A percentile compares a stretch with the other conserved stretches of the same genome.
These are phyloP conservation scores for Centella asiatica DNA, from an alignment of 129 eudicot species.

Conservation along the genomic window DNA sequence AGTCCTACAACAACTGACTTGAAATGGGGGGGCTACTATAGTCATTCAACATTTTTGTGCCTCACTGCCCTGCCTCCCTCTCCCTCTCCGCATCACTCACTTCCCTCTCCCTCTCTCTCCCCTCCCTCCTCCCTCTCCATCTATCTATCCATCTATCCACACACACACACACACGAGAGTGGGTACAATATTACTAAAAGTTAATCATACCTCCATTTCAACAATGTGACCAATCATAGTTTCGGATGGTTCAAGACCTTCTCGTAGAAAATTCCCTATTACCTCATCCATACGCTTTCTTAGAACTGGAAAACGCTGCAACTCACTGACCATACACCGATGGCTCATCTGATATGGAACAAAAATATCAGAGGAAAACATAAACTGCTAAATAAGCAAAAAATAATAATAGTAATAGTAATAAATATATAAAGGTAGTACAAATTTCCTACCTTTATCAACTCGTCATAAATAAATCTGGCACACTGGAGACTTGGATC, in stretches of 20 bases:
- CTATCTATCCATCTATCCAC: background rate
- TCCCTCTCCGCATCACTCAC: too few species aligned
- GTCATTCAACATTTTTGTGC: too few species aligned
- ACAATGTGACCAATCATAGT: slow-evolving; percentile 94
- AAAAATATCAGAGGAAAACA: too few species aligned
- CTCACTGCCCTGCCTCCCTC: too few species aligned
- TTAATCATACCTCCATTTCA: slow-evolving; percentile 82
- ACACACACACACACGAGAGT: background rate
- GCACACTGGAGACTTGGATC: slow-evolving; percentile 99
- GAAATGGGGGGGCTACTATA: too few species aligned
- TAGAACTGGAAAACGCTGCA: slow-evolving; percentile 85
- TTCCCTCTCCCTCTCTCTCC: too few species aligned
- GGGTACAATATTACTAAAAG: background rate
- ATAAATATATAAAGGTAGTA: background rate
- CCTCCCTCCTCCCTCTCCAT: too few species aligned
- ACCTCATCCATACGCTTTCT: slow-evolving; percentile 97
- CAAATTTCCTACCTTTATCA: slow-evolving; percentile 59
- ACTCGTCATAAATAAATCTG: slow-evolving; percentile 86
- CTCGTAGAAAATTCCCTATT: slow-evolving; percentile 66
- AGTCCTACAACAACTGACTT: too few species aligned
- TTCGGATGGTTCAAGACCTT: slow-evolving; percentile 95
- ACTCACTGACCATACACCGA: slow-evolving; percentile 77
- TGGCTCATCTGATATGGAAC: slow-evolving; percentile 75
- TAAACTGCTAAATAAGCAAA: too few species aligned
- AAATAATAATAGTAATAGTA: too few species aligned